These are phyloP conservation scores for Populus ilicifolia DNA, from an alignment of 345 rosid species.

Conservation along the genomic window DNA sequence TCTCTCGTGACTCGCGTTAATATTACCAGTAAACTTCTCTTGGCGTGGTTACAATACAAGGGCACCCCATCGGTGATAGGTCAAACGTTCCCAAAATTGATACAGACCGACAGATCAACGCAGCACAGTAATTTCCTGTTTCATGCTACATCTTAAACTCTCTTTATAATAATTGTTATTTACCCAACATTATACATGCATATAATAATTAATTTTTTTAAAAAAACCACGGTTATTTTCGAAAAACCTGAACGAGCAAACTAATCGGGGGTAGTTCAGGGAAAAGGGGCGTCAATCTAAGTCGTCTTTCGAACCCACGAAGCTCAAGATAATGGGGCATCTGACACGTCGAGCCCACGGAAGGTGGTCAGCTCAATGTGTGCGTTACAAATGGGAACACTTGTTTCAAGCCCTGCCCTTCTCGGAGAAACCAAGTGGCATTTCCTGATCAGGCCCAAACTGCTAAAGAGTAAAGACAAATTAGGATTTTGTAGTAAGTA, in stretches of 20 bases:
- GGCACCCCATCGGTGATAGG: background rate
- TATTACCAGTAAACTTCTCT: background rate
- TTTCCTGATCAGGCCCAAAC: constrained; percentile 3
- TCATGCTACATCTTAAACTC: no score
- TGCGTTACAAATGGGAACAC: background rate
- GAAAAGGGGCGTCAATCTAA: background rate
- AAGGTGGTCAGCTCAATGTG: background rate
- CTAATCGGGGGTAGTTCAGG: background rate
- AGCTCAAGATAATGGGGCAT: background rate
- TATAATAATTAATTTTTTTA: no score
- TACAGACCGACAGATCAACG: background rate
- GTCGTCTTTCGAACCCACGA: constrained; percentile 33
- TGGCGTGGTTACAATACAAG: background rate
- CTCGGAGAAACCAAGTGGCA: constrained; percentile 6
- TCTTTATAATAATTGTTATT: no score
- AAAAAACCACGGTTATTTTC: no score
- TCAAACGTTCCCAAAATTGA: background rate
- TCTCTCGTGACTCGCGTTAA: background rate
- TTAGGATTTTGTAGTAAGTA: background rate
- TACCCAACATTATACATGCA: no score
- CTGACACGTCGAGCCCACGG: constrained; percentile 36
- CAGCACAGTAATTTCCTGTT: no score
- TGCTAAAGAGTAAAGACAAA: background rate
- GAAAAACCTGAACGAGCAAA: background rate
- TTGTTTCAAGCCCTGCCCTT: background rate